Percentiles rank a stretch among this genome's conserved stretches.
phyloP scores from a whole-genome alignment of 2,329 filamentous ascomycete genomes.

The Calonectria pseudoreteaudii region DNA sequence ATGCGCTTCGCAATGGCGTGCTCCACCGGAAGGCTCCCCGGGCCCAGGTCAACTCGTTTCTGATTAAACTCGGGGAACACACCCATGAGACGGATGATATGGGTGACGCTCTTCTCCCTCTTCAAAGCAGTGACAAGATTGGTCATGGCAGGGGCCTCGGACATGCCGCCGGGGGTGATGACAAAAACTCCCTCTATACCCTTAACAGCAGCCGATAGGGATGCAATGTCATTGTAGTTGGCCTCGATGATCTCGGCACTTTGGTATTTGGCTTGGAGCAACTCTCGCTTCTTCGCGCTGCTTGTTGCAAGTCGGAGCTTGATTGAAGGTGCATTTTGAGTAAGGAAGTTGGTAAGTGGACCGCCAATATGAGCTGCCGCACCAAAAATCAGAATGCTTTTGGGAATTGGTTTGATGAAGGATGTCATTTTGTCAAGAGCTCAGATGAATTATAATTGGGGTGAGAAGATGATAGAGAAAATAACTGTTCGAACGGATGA shows the following conservation, averaged over 20 bases:
- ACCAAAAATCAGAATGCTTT: conserved; percentile 5
- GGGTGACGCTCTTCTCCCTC: not conserved
- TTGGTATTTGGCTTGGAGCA: not conserved
- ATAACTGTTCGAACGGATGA: not conserved
- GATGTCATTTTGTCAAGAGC: not conserved
- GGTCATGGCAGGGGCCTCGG: not conserved
- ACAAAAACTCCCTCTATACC: not conserved
- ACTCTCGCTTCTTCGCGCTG: not conserved
- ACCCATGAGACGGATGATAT: not conserved
- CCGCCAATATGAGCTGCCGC: not conserved
- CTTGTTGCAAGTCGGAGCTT: conserved; percentile 6
- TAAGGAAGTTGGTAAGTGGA: not conserved
- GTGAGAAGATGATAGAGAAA: not conserved
- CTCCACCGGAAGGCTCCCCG: not conserved
- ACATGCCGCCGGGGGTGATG: not conserved
- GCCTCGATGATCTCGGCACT: not conserved
- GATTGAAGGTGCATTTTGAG: not conserved
- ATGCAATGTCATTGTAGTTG: not conserved
- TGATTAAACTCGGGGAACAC: conserved; percentile 1
- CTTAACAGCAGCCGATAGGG: not conserved
- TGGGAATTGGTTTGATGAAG: not conserved
- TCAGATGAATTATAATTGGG: not conserved
- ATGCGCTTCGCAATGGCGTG: conserved; percentile 6
- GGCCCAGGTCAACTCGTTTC: not conserved
- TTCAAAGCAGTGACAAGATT: not conserved